These are phyloP conservation scores for Breviolum minutum DNA, from an alignment of 73 alveolate genomes.

Conservation along the genomic window DNA sequence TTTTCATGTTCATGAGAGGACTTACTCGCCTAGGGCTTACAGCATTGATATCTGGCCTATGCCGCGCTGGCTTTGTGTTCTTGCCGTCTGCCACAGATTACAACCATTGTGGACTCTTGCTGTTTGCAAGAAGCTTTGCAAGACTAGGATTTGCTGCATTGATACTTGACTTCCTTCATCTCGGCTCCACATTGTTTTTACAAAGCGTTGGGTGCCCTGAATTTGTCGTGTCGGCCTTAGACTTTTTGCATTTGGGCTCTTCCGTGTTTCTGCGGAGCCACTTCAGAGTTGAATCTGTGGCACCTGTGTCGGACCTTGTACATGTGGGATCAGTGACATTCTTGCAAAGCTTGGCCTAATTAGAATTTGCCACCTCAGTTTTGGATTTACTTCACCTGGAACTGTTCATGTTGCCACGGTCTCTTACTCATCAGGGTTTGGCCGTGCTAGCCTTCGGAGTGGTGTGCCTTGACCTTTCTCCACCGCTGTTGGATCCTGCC, in stretches of 20 bases:
- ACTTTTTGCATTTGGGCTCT: not conserved
- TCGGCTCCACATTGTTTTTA: not conserved
- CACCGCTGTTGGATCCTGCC: slow-evolving; percentile 6
- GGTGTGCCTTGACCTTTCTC: not conserved
- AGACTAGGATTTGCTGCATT: not conserved
- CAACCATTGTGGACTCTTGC: not conserved
- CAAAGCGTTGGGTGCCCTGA: not conserved
- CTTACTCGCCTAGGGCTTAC: not conserved
- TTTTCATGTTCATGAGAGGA: not conserved
- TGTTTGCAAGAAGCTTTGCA: slow-evolving; percentile 8
- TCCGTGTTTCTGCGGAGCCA: not conserved
- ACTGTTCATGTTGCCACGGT: not conserved
- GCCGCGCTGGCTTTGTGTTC: not conserved
- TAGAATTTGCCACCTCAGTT: not conserved
- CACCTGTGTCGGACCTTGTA: not conserved
- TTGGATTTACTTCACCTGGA: not conserved
- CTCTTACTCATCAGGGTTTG: not conserved
- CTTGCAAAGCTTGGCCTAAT: not conserved
- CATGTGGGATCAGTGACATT: not conserved
- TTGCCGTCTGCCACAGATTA: slow-evolving; percentile 4
- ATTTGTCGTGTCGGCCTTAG: not conserved
- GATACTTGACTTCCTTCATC: not conserved
- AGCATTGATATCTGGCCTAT: not conserved
- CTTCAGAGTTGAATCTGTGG: not conserved
- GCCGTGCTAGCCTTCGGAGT: slow-evolving; percentile 3